phyloP scores from a whole-genome alignment of 176 grass and related monocot species.

The Eleusine coracana region DNA sequence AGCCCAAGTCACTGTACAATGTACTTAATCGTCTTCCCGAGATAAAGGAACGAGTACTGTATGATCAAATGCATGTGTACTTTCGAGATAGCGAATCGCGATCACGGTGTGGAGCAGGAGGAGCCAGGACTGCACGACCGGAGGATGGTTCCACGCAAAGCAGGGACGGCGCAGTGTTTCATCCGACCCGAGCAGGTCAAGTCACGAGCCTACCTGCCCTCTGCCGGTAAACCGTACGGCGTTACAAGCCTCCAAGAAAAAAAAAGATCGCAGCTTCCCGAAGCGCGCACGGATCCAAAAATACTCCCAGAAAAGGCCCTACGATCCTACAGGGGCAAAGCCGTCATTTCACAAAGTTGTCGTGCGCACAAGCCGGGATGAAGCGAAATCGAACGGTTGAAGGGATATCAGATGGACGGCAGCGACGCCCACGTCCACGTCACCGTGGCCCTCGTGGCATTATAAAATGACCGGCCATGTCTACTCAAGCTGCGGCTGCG shows the following conservation, averaged over 20 bases:
- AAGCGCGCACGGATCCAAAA: conserved; percentile 12
- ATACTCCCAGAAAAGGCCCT: background rate
- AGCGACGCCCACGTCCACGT: background rate
- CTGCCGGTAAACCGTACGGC: background rate
- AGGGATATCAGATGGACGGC: background rate
- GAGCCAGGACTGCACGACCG: too few relatives aligned
- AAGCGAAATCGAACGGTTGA: background rate
- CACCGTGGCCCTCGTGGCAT: background rate
- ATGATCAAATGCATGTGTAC: too few relatives aligned
- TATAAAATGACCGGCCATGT: background rate
- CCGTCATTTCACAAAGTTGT: background rate
- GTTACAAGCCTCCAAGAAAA: conserved; percentile 1
- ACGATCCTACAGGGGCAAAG: background rate
- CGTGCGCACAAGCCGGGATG: background rate
- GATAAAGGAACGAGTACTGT: too few relatives aligned
- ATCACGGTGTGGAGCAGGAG: too few relatives aligned
- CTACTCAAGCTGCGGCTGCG: background rate
- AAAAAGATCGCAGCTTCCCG: conserved; percentile 35
- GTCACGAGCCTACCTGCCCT: background rate
- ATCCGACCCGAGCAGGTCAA: background rate
- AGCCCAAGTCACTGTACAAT: too few relatives aligned
- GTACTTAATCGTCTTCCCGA: too few relatives aligned
- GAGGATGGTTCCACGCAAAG: too few relatives aligned
- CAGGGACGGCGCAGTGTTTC: background rate
- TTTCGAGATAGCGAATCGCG: too few relatives aligned